These are phyloP conservation scores for Penicillium goetzii DNA, from an alignment of 495 filamentous ascomycete genomes.

Conservation along the genomic window DNA sequence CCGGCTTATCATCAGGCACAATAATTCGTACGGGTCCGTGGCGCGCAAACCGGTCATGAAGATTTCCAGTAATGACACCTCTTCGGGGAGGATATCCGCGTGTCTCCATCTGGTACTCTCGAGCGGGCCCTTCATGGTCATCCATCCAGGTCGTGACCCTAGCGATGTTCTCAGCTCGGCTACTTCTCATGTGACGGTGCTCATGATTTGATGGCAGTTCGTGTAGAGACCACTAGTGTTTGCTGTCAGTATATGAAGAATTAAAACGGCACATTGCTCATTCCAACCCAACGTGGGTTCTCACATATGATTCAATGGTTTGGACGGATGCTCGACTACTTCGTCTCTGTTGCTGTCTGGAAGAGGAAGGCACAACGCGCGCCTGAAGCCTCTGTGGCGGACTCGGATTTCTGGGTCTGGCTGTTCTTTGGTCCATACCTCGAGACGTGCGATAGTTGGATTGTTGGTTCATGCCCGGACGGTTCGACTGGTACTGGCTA, in stretches of 20 bases:
- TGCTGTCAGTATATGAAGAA: neutral
- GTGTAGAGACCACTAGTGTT: neutral
- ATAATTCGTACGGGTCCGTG: neutral
- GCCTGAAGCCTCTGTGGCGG: neutral
- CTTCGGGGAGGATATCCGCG: neutral
- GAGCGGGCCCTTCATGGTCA: neutral
- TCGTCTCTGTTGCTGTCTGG: neutral
- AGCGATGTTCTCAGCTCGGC: neutral
- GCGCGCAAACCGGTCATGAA: neutral
- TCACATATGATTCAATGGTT: neutral
- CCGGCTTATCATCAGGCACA: neutral
- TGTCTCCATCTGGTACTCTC: neutral
- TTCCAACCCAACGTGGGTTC: neutral
- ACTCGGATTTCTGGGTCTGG: neutral
- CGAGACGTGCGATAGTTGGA: neutral
- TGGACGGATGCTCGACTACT: neutral
- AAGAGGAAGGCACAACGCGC: neutral
- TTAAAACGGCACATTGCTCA: neutral
- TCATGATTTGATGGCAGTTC: neutral
- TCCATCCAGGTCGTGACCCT: neutral
- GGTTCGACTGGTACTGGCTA: neutral
- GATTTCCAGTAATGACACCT: neutral
- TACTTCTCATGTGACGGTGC: neutral
- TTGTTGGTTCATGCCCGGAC: neutral
- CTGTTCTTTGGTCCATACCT: neutral